Evolutionary conservation across 1,139 yeast species (phyloP).

Genomic region (Blastobotrys capitulatus): DNA sequence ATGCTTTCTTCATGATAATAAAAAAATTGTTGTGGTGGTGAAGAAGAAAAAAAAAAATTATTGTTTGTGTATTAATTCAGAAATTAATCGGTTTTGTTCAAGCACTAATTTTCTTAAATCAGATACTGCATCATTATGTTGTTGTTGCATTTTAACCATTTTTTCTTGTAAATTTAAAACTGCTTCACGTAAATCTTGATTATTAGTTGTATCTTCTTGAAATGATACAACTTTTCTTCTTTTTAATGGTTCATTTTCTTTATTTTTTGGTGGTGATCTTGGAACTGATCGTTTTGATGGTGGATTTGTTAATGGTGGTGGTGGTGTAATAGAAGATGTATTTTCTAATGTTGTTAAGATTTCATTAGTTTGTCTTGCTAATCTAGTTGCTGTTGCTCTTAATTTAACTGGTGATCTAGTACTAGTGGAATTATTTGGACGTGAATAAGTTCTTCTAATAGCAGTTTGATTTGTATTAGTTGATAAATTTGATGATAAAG

Average conservation of each 20-base stretch:
- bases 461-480: slow-evolving; percentile 8
- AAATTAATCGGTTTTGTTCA: slow-evolving; percentile 8
- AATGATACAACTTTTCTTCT: slow-evolving; percentile 14
- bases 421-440: not conserved
- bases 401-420: slow-evolving; percentile 14
- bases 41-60: not conserved
- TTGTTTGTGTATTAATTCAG: slow-evolving; percentile 1
- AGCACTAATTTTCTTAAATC: slow-evolving; percentile 5
- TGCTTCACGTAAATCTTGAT: slow-evolving; percentile 2
- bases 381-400: slow-evolving; percentile 11
- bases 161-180: slow-evolving; percentile 8
- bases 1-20: not conserved
- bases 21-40: not conserved
- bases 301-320: not conserved
- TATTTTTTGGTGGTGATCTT: slow-evolving; percentile 3
- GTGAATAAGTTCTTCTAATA: slow-evolving; percentile 6
- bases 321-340: not conserved
- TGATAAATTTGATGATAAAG: slow-evolving; percentile 8
- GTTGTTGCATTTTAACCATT: slow-evolving; percentile 5
- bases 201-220: not conserved
- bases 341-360: slow-evolving; percentile 4
- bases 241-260: slow-evolving; percentile 8
- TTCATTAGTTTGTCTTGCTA: slow-evolving; percentile 13
- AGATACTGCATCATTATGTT: slow-evolving; percentile 3
- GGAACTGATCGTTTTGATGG: slow-evolving; percentile 4